Evolutionary conservation across 2,329 filamentous ascomycete species (phyloP).

Genomic region (Alternaria dauci): DNA sequence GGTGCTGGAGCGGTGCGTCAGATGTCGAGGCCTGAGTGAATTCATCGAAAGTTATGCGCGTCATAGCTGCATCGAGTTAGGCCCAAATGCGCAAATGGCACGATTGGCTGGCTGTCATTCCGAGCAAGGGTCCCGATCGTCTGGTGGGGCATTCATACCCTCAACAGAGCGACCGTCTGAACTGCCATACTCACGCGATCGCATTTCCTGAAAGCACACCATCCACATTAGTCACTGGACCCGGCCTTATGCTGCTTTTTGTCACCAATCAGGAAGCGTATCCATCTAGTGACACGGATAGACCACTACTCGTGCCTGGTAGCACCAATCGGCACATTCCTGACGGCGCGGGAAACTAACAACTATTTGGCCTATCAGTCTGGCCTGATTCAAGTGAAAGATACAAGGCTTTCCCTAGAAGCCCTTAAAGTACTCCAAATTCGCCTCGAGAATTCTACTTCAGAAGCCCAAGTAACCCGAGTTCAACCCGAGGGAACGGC

Average conservation of each 20-base stretch:
- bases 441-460: background rate
- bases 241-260: background rate
- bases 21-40: conserved; percentile 11
- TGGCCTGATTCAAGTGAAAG: background rate
- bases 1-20: conserved; percentile 7
- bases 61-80: conserved; percentile 42
- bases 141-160: conserved; percentile 16
- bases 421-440: background rate
- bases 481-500: background rate
- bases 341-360: background rate
- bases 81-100: background rate
- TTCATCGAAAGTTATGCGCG: conserved; percentile 34
- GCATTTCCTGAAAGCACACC: background rate
- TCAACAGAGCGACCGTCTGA: conserved; percentile 2
- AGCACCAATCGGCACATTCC: background rate
- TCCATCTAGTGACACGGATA: background rate
- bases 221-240: conserved; percentile 5
- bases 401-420: background rate
- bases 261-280: conserved; percentile 6
- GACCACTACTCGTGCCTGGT: conserved; percentile 1
- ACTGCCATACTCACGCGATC: conserved; percentile 1
- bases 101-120: conserved; percentile 12
- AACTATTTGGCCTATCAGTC: conserved; percentile 7
- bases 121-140: conserved; percentile 10
- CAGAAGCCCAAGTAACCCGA: background rate